These are phyloP conservation scores for Discostella pseudostelligera DNA, from an alignment of 108 stramenopile genomes.

Conservation along the genomic window DNA sequence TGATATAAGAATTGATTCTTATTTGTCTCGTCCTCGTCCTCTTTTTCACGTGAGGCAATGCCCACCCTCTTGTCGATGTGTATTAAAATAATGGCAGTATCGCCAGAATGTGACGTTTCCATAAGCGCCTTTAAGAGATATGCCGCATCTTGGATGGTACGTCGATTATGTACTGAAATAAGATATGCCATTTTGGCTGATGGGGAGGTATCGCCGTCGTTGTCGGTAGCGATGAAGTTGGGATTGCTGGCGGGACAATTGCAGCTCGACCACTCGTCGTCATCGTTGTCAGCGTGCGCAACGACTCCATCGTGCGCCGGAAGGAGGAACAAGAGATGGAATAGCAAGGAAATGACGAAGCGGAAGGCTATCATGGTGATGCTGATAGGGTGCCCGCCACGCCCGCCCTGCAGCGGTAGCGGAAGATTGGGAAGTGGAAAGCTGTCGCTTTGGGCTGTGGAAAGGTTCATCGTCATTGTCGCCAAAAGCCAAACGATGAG, in stretches of 20 bases:
- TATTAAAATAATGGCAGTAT: conserved; percentile 64
- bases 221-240: neutral
- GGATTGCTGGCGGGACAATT: conserved; percentile 27
- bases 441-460: no score
- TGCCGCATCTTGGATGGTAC: conserved; percentile 71
- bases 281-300: neutral
- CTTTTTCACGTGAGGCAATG: conserved; percentile 9
- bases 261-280: conserved; percentile 28
- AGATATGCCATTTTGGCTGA: conserved; percentile 74
- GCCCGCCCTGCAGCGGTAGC: no score
- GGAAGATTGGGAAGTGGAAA: no score
- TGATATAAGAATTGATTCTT: conserved; percentile 43
- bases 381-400: no score
- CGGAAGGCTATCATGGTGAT: no score
- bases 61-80: conserved; percentile 68
- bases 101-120: conserved; percentile 42
- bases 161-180: conserved; percentile 74
- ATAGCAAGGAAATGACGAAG: no score
- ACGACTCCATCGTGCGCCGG: no score
- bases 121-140: conserved; percentile 68
- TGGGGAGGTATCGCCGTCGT: conserved; percentile 9
- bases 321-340: no score
- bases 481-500: no score
- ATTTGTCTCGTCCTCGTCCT: neutral
- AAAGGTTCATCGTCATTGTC: no score